A percentile compares a stretch with the other conserved stretches of the same genome.
These are phyloP conservation scores for Eurotiales sp. DNA, from an alignment of 2,329 filamentous ascomycete species.

Conservation along the genomic window DNA sequence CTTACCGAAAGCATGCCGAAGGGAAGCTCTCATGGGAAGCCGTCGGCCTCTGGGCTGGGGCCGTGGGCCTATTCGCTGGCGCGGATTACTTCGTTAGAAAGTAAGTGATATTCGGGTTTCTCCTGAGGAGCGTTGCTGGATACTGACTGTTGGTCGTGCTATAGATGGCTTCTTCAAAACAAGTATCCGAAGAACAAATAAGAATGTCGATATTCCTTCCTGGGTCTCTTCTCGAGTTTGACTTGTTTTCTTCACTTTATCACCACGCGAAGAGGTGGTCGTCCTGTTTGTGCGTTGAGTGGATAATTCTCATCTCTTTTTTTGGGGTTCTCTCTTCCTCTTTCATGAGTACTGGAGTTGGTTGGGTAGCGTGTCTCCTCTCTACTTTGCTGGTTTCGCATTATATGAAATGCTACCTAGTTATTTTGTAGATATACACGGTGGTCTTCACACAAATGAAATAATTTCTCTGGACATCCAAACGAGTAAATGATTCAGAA, in stretches of 20 bases:
- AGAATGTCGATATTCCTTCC: neutral
- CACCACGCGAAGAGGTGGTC: neutral
- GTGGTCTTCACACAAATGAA: neutral
- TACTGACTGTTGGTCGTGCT: neutral
- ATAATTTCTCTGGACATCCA: neutral
- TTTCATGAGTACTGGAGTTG: slow-evolving; percentile 7
- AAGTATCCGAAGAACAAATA: slow-evolving; percentile 44
- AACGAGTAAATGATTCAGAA: no score
- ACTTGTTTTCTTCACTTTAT: no score
- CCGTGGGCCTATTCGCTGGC: slow-evolving; percentile 41
- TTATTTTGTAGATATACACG: slow-evolving; percentile 16
- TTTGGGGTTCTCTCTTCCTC: neutral
- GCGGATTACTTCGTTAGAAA: slow-evolving; percentile 50
- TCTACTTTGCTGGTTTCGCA: slow-evolving; percentile 17
- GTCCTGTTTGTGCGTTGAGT: neutral
- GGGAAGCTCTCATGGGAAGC: slow-evolving; percentile 47
- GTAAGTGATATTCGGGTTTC: slow-evolving; percentile 31
- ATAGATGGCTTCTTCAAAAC: slow-evolving; percentile 49
- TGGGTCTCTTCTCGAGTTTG: neutral
- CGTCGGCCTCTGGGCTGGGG: slow-evolving; percentile 40
- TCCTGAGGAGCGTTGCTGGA: neutral
- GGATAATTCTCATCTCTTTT: slow-evolving; percentile 7
- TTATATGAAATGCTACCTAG: slow-evolving; percentile 3
- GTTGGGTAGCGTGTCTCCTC: slow-evolving; percentile 24
- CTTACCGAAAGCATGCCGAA: slow-evolving; percentile 43